Evolutionary conservation across 2,329 filamentous ascomycete genomes (phyloP).

Genomic region (Botryotinia narcissicola): DNA sequence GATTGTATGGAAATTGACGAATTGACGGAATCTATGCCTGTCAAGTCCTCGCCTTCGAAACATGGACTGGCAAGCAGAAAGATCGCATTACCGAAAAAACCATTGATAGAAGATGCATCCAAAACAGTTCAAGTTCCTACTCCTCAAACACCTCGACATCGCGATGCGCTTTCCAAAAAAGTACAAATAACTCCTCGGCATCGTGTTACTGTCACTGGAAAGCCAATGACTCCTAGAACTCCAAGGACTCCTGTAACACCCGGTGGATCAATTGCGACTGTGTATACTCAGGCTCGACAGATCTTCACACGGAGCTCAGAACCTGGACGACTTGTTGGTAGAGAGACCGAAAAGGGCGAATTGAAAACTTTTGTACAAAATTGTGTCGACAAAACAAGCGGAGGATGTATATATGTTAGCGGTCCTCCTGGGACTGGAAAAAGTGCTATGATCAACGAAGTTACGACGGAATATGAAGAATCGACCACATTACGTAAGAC

Average conservation of each 20-base stretch:
- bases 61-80: slow-evolving; percentile 45
- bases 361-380: slow-evolving; percentile 67
- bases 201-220: slow-evolving; percentile 73
- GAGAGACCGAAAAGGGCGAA: slow-evolving; percentile 55
- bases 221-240: slow-evolving; percentile 73
- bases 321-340: slow-evolving; percentile 37
- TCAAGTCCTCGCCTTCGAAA: slow-evolving; percentile 45
- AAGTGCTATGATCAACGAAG: slow-evolving; percentile 85
- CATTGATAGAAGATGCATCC: slow-evolving; percentile 41
- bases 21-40: slow-evolving; percentile 31
- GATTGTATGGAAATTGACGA: slow-evolving; percentile 47
- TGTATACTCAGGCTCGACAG: slow-evolving; percentile 86
- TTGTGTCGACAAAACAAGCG: slow-evolving; percentile 57
- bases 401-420: slow-evolving; percentile 90
- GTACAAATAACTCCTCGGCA: slow-evolving; percentile 79
- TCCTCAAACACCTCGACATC: slow-evolving; percentile 72
- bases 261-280: slow-evolving; percentile 61
- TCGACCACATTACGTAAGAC: slow-evolving; percentile 59
- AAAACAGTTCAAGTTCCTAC: slow-evolving; percentile 55
- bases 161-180: slow-evolving; percentile 70
- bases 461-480: slow-evolving; percentile 60
- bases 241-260: slow-evolving; percentile 73
- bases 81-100: slow-evolving; percentile 44
- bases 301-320: slow-evolving; percentile 67
- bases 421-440: slow-evolving; percentile 96